Base-by-base conservation (phyloP, 192 early-diverging fungal species). In the Coemansia sp. region DNA sequence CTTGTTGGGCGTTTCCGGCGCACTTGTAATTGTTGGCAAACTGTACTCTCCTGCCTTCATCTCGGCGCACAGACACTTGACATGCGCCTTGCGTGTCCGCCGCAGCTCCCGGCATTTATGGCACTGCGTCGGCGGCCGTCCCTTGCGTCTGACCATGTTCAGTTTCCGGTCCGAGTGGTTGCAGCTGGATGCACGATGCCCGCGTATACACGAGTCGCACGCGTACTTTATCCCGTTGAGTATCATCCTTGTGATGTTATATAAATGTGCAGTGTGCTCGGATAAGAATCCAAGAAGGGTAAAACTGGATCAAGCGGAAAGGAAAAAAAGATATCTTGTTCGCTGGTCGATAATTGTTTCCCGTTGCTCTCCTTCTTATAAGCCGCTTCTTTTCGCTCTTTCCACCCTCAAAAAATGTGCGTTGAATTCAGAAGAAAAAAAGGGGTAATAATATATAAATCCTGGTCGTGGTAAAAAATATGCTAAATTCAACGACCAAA, bases 71-170 rank as follows among this genome's bases (percentile, higher is more conserved):
- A 84, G 84, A 53, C 90, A 92, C 64, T 89, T 89, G 6, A 87
- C 87, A 65, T 88, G 87, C 15, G 84, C 75, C 62, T 87, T 87
- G 27, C 84, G 76, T 25, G 84, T 85, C 60, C 81, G 84, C 56
- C 90, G 85, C 54, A 86, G 74, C 63, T 87, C 84, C 19, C 88
- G 87, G 66, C 90, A 92, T 73, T 85, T 86, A 39, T 65, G 58
- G 67, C 90, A 92, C 66, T 92, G 90, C 29, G 84, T 86, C 25
- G 87, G 76, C 7, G 89, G 89, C 22, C 90, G 84, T 24, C 90
- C 90, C 70, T 89, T 88, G 66, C 84, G 85, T 56, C 84, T 66
- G 39, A 92, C 82, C 45, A 78, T 75, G 38, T 83, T 78, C 41
- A 92, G 76, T 53, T 75, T 67, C n/a, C 90, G 84, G 55, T 86